Evolutionary conservation across 140 eudicot genomes (phyloP), one percentile per base, ranked within the genome.

Genomic region (Erigeron philadelphicus): DNA sequence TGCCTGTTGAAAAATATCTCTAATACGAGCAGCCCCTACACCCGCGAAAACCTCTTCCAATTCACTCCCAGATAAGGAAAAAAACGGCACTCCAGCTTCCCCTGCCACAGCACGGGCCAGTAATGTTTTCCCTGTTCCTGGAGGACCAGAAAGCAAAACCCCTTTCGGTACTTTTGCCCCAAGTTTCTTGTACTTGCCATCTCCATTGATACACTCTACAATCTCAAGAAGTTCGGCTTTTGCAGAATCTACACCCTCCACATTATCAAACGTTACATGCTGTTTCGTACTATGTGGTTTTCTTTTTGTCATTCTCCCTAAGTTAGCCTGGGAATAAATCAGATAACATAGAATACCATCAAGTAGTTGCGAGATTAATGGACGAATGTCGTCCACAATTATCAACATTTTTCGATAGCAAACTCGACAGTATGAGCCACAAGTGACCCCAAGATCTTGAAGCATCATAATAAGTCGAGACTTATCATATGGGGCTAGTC

Each of bases 231-330:
- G 69, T 59, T 67, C 69, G 5, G 74, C 66, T 61, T 75, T 67
- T n/a, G 79, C 79, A 31, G 68, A 17, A 75, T 75, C 79, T 7
- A 59, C 68, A 47, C 74, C 74, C 23, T 75, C 74, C 60, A 68
- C 55, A n/a, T 67, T 75, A 58, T 59, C 75, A 68, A 67, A 76
- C 8, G 75, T 68, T 8, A 68, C 70, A 0, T 48, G 13, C 9
- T 42, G 59, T 35, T 74, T 53, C 17, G 42, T 55, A 45, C 70
- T 61, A 4, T 0, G 3, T 10, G 77, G 79, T 66, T 74, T 66
- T 56, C 72, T 66, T 56, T 58, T 35, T 31, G 19, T 66, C 52
- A 48, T 56, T 74, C 45, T 66, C 3, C 61, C 61, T 7, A 73
- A 16, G 21, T 46, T 44, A 21, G n/a, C 42, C 45, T 74, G 60